These are phyloP conservation scores for Metschnikowia lunata DNA, from an alignment of 805 yeast genomes.

Conservation along the genomic window DNA sequence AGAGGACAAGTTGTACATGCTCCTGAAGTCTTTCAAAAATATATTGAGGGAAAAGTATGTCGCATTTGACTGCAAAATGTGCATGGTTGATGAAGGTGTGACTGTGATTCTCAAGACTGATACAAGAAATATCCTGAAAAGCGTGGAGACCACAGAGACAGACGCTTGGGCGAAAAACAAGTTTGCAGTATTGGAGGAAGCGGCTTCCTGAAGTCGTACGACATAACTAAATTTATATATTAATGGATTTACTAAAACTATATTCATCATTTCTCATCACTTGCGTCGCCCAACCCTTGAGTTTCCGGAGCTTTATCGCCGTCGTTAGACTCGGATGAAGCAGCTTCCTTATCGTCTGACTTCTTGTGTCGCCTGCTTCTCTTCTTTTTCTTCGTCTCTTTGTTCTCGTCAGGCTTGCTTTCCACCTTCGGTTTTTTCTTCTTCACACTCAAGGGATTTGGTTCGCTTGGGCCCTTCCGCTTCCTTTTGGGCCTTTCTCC, in stretches of 20 bases:
- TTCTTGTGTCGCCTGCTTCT: slow-evolving; percentile 15
- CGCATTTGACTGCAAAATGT: slow-evolving; percentile 48
- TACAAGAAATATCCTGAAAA: slow-evolving; percentile 4
- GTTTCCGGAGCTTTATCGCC: background rate
- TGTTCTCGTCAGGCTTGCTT: slow-evolving; percentile 22
- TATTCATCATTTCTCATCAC: too few species aligned
- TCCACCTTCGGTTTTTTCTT: slow-evolving; percentile 52
- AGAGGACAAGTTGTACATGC: slow-evolving; percentile 40
- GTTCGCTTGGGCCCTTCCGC: slow-evolving; percentile 70
- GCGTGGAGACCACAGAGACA: slow-evolving; percentile 5
- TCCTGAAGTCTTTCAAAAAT: slow-evolving; percentile 34
- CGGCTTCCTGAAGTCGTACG: background rate
- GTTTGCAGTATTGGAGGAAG: slow-evolving; percentile 9
- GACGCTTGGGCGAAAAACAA: slow-evolving; percentile 3
- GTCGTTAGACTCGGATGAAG: background rate
- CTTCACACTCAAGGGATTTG: slow-evolving; percentile 88
- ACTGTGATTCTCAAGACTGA: slow-evolving; percentile 16
- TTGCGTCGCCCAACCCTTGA: too few species aligned
- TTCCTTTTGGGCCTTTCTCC: slow-evolving; percentile 32
- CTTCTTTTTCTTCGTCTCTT: slow-evolving; percentile 11
- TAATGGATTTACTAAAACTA: too few species aligned
- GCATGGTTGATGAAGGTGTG: slow-evolving; percentile 35
- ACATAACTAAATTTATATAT: too few species aligned
- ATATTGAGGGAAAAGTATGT: slow-evolving; percentile 36
- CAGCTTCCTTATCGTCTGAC: slow-evolving; percentile 3